Base-by-base conservation (phyloP, 495 filamentous ascomycete species). In the Penicillium soppii region DNA sequence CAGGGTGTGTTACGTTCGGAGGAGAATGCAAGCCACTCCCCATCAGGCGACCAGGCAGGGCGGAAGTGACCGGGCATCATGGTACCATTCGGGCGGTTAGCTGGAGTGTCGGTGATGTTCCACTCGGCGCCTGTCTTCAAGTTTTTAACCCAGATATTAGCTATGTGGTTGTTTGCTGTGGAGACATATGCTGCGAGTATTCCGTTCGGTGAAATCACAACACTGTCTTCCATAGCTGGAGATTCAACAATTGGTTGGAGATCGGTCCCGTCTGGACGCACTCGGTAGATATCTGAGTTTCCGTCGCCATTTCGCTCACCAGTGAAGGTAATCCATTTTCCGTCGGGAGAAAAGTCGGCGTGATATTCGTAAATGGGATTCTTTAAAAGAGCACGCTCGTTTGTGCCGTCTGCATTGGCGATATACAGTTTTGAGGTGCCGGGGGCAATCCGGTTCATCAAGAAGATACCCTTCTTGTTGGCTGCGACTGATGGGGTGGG, bases 361-460 rank as follows among this genome's bases (percentile, higher is more conserved):
- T 71, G 72, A 33, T 69, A 75, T 21, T 74, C 70, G 45, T 61
- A 74, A 5, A 51, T 42, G 13, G 66, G 41, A 13, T 65, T 36
- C 2, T 55, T 36, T 7, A 74, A 45, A 8, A 74, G 56, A 13
- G 52, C 43, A 8, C 56, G 54, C n/a, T 67, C 71, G 38, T 65
- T 59, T 7, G 41, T 59, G 17, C 69, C 66, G 37, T 74, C 61
- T 0, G 55, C 53, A 27, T 70, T 59, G 37, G 68, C 59, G 7
- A 74, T 57, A 32, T 67, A 74, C 0, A 72, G 44, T 25, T 59
- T 21, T 4, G 69, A 71, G 0, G 47, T 59, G 0, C 58, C 59
- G 0, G 71, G 67, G 7, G 53, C 55, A 43, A 74, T 70, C 8
- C 69, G 62, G 47, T 72, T 74, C 68, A 66, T 65, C 20, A 54